phyloP scores from a whole-genome alignment of 352 stramenopile species.

The Globisporangium iwayamae region DNA sequence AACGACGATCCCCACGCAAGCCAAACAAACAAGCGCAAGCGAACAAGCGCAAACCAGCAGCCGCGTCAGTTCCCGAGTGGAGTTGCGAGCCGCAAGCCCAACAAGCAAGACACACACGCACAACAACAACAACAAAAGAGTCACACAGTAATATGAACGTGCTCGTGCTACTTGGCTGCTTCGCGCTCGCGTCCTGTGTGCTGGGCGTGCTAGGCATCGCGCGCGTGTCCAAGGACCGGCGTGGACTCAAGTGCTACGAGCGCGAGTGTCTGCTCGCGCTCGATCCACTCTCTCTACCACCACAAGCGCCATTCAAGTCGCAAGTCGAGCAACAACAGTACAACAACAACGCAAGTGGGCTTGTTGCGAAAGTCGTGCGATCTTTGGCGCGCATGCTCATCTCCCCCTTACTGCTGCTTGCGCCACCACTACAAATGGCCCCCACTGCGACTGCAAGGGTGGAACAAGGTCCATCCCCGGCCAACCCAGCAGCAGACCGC shows the following conservation, averaged over 20 bases:
- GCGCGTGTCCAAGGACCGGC: slow-evolving; percentile 24
- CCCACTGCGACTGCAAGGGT: not conserved
- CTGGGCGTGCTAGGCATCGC: slow-evolving; percentile 22
- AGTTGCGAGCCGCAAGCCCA: slow-evolving; percentile 1
- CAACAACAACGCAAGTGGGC: not conserved
- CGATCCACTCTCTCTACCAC: slow-evolving; percentile 1
- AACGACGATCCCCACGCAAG: not conserved
- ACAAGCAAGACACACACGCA: not conserved
- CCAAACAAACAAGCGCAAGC: not conserved
- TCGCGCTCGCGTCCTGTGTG: slow-evolving; percentile 15
- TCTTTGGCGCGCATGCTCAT: slow-evolving; percentile 9
- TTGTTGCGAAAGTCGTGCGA: not conserved
- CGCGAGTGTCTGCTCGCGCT: slow-evolving; percentile 8
- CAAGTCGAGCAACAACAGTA: slow-evolving; percentile 2
- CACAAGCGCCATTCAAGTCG: not conserved
- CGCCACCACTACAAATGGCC: not conserved
- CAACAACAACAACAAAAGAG: not conserved
- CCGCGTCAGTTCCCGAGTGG: slow-evolving; percentile 4
- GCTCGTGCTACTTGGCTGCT: slow-evolving; percentile 14
- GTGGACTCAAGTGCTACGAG: slow-evolving; percentile 26
- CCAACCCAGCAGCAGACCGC: not conserved
- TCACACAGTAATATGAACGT: slow-evolving; percentile 12
- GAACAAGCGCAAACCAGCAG: not conserved
- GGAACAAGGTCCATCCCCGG: slow-evolving; percentile 8
- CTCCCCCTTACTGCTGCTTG: slow-evolving; percentile 9